Evolutionary conservation across 108 stramenopile species (phyloP), one percentile per base, ranked within the genome.

Genomic region (Nitzschia palea): DNA sequence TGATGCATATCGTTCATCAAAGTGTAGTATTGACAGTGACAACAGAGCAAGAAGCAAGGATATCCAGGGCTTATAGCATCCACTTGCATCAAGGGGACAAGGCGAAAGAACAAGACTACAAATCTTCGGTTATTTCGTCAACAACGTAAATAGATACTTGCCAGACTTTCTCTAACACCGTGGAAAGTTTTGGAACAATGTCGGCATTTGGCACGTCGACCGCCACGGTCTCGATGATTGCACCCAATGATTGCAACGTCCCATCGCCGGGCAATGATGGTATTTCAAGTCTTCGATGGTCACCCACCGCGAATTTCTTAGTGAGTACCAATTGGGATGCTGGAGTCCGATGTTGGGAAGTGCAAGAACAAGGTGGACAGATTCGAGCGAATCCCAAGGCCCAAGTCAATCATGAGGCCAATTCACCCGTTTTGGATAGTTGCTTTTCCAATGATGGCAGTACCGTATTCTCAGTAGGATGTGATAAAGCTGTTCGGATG

Each of bases 401-500:
- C 9, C 86, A 91, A 76, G 91, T 88, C 70, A 90, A 84, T 58
- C 88, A 90, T 72, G 86, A 87, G 27, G 65, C 78, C 51, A 70
- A 76, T 23, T 67, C 74, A 29, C 88, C 91, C 18, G 91, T 82
- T 0, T 68, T 95, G 37, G 80, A 80, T 78, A 77, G 83, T 29
- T 80, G 79, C 55, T 84, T 91, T 63, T 80, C 84, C 22, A 44
- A 83, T 29, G 95, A 95, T 71, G 91, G 91, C 0, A 65, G 58
- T 4, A 88, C 79, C n/a, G 84, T 95, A 65, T 93, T 93, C 66
- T 80, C 87, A 27, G 83, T 74, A 9, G 90, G 91, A 8, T 73
- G 75, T 28, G 95, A 95, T 64, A 93, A 91, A 55, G 83, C 90
- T 9, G 91, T 91, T 0, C 86, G 91, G 4, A 95, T 95, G 95